Percentiles rank a stretch among this genome's conserved stretches.
Evolutionary conservation across 73 alveolate genomes (phyloP).

Genomic region (Symbiodinium pilosum): DNA sequence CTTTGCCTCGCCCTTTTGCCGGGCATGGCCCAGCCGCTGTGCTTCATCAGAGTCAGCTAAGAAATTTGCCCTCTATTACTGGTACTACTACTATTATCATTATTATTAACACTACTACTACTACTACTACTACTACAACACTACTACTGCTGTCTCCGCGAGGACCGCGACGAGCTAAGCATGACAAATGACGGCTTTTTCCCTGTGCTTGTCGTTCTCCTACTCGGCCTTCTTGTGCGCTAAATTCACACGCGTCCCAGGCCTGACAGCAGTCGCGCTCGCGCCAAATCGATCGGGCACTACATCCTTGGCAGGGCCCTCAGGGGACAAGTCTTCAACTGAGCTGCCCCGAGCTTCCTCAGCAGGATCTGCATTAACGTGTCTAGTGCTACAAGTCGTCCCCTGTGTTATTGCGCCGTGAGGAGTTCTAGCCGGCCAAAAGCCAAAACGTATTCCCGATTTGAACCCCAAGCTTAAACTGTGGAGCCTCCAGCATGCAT

Average conservation of each 20-base stretch:
- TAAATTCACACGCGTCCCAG: no score
- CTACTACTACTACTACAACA: no score
- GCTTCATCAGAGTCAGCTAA: neutral
- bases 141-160: no score
- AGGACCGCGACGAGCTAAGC: no score
- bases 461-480: neutral
- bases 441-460: neutral
- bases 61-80: no score
- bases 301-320: constrained; percentile 79
- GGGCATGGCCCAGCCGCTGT: constrained; percentile 2
- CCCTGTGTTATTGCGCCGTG: neutral
- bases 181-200: no score
- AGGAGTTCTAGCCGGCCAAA: neutral
- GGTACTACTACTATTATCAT: no score
- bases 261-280: constrained; percentile 84
- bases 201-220: no score
- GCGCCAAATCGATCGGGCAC: constrained; percentile 93
- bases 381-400: neutral
- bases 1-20: neutral
- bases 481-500: neutral
- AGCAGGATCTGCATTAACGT: neutral
- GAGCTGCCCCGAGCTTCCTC: neutral
- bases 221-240: no score
- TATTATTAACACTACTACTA: no score
- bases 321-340: neutral